Base-by-base conservation (phyloP, 2,329 filamentous ascomycete species). In the Trichoderma oligosporum region DNA sequence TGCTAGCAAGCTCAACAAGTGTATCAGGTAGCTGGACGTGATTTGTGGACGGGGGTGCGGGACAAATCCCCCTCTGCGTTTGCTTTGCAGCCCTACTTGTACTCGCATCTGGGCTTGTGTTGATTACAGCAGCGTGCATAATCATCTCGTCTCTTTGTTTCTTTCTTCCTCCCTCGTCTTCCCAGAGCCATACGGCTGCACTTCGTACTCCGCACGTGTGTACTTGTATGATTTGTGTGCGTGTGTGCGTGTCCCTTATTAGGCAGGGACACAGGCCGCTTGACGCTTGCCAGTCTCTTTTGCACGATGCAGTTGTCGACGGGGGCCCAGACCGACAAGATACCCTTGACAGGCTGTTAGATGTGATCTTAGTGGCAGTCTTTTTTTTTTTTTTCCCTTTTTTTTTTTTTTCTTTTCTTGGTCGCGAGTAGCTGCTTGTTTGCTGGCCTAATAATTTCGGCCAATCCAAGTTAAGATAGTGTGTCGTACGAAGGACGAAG, bases 31-130 rank as follows among this genome's bases (percentile, higher is more conserved):
- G 29, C 45, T 42, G 46, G 54, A 22, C 51, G 47, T 60, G 60
- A 57, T 57, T 61, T 61, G 59, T 52, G 49, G 41, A 59, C 44
- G 38, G 46, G 48, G 51, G 25, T 49, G 58, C 51, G 47, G 36
- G 57, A 33, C 45, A 59, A 12, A 4, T 33, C 51, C 57, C 52
- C 59, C 57, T 52, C 45, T 39, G 54, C 45, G 54, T 48, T 56
- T 58, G 36, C 45, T 44, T 31, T 51, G 54, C 54, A 57, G 54
- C 54, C 54, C 41, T 55, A 55, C 41, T 44, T 14, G 41, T 44
- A 44, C 51, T 55, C 41, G 51, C 51, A 38, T 25, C 42, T 22
- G 31, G 44, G 44, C 44, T 48, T 29, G 12, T 29, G 12, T 18
- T 52, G 51, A 27, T 38, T 45, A 36, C 39, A 58, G 56, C 41